These are phyloP conservation scores for Tilletiaria anomala DNA, from an alignment of 1,284 basidiomycete genomes.

Conservation along the genomic window DNA sequence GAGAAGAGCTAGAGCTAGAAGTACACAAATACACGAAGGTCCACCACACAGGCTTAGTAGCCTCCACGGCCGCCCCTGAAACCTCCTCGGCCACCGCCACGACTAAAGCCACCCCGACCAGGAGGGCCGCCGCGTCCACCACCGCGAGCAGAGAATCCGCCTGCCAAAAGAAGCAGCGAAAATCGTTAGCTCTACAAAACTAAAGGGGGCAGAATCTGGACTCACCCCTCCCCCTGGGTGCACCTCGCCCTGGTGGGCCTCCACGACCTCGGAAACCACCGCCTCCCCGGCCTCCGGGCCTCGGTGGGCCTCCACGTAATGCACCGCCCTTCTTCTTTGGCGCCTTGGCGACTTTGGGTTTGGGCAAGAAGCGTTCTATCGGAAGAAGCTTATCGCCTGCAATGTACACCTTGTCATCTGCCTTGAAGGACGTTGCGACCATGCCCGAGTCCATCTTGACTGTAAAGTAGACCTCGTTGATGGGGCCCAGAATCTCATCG, in stretches of 20 bases:
- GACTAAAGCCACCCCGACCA: conserved; percentile 5
- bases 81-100: conserved; percentile 8
- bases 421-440: conserved; percentile 87
- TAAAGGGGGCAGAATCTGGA: too few relatives aligned
- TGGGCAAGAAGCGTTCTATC: conserved; percentile 90
- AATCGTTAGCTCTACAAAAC: too few relatives aligned
- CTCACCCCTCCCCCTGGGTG: conserved; percentile 11
- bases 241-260: conserved; percentile 3
- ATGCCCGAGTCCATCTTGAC: conserved; percentile 95
- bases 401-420: conserved; percentile 96
- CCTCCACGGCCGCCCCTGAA: conserved; percentile 2
- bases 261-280: conserved; percentile 1
- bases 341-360: conserved; percentile 54
- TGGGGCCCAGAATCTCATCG: conserved; percentile 89
- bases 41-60: background rate
- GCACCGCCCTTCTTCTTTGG: conserved; percentile 8
- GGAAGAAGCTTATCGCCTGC: conserved; percentile 89
- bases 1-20: too few relatives aligned
- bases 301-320: conserved; percentile 3
- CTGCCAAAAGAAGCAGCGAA: too few relatives aligned
- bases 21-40: too few relatives aligned
- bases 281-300: conserved; percentile 5
- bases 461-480: conserved; percentile 97
- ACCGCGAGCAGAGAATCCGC: too few relatives aligned
- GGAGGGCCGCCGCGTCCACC: conserved; percentile 8